phyloP scores from a whole-genome alignment of 164 flowering plant species.

The Cinnamomum chago region DNA sequence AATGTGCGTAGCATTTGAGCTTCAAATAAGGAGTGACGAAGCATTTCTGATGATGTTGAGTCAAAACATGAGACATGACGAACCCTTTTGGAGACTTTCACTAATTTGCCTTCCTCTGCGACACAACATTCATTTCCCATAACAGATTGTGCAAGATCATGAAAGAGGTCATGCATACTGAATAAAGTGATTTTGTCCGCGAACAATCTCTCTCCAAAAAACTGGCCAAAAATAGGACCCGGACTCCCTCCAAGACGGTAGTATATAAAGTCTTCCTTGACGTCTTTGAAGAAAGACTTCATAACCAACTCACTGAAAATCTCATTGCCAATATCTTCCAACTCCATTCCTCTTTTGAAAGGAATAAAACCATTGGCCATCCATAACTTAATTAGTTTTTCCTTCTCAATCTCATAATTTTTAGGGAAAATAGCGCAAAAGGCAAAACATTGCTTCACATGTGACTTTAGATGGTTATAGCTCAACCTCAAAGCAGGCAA shows the following conservation, averaged over 20 bases:
- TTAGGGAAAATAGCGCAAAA: conserved; percentile 8
- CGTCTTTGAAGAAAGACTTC: neutral
- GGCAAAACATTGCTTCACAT: conserved; percentile 6
- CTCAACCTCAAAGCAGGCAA: conserved; percentile 4
- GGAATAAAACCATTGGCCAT: conserved; percentile 8
- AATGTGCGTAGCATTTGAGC: neutral
- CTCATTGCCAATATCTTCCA: neutral
- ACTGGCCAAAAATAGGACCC: too few species aligned
- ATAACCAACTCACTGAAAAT: conserved; percentile 1
- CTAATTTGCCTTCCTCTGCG: neutral
- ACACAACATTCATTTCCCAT: neutral
- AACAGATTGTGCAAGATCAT: conserved; percentile 5
- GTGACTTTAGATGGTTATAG: conserved; percentile 3
- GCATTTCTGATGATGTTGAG: too few species aligned
- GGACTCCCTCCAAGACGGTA: neutral
- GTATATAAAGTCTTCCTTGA: neutral
- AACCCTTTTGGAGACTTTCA: neutral
- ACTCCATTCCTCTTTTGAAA: neutral
- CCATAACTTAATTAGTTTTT: conserved; percentile 2
- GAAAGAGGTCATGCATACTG: too few species aligned
- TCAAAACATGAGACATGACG: neutral
- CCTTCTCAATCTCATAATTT: neutral
- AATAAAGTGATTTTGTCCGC: too few species aligned
- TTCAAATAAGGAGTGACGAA: neutral
- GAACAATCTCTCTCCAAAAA: too few species aligned